Evolutionary conservation across 1,139 yeast species (phyloP).

Genomic region (Geotrichum fermentans): DNA sequence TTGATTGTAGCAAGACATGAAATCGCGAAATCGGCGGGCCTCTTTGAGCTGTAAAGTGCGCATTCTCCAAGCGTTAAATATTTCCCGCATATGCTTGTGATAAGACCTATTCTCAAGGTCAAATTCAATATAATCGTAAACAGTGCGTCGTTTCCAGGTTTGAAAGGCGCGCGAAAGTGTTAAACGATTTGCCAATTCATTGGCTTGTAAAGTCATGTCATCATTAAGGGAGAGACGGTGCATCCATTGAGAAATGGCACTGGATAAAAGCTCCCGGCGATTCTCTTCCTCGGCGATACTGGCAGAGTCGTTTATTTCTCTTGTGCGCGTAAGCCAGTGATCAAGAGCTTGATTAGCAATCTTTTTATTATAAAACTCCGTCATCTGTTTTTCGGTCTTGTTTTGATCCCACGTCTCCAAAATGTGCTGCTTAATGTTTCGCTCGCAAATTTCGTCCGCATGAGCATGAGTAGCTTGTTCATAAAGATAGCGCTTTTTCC

Average conservation of each 20-base stretch:
- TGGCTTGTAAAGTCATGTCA: conserved; percentile 1
- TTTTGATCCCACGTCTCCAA: conserved; percentile 11
- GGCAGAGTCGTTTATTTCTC: background rate
- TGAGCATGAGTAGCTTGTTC: background rate
- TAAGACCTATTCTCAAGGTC: background rate
- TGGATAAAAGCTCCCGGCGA: background rate
- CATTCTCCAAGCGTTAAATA: conserved; percentile 9
- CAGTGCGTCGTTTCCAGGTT: conserved; percentile 3
- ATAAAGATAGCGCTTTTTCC: background rate
- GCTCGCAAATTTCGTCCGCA: conserved; percentile 3
- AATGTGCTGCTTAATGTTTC: conserved; percentile 8
- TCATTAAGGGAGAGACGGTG: background rate
- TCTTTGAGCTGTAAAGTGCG: conserved; percentile 5
- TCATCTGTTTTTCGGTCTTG: conserved; percentile 5
- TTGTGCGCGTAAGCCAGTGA: conserved; percentile 9
- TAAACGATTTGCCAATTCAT: background rate
- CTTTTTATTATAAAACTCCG: conserved; percentile 3
- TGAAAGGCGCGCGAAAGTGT: background rate
- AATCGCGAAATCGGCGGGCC: conserved; percentile 13
- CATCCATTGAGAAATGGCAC: conserved; percentile 3
- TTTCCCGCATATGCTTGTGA: background rate
- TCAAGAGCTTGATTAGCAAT: conserved; percentile 5
- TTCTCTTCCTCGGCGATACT: conserved; percentile 2
- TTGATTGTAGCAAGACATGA: conserved; percentile 2
- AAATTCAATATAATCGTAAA: background rate